These are phyloP conservation scores for Haematococcus sp. DNA, from an alignment of 139 green algal genomes.

Conservation along the genomic window DNA sequence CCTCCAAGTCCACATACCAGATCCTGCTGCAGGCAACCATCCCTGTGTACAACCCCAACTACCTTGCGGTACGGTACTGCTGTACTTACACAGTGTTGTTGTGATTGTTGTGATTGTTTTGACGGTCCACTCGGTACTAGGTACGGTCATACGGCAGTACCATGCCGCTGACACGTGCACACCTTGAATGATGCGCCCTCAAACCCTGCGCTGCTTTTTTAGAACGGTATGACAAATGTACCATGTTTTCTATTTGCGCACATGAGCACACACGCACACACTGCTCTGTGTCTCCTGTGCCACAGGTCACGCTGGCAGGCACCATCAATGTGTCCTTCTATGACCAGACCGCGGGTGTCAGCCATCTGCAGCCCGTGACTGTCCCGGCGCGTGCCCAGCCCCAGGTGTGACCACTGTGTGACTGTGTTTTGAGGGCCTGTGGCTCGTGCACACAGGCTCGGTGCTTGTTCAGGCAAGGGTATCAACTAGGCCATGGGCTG, in stretches of 20 bases:
- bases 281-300: too few species aligned
- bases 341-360: slow-evolving; percentile 52
- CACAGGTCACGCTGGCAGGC: slow-evolving; percentile 45
- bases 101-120: neutral
- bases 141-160: neutral
- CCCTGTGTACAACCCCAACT: slow-evolving; percentile 84
- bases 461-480: too few species aligned
- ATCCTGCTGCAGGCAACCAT: slow-evolving; percentile 65
- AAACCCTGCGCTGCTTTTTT: too few species aligned
- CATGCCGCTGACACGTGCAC: neutral
- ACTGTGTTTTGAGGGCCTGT: neutral
- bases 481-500: neutral
- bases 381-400: slow-evolving; percentile 32
- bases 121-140: neutral
- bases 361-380: slow-evolving; percentile 6
- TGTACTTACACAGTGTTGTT: neutral
- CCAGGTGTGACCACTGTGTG: slow-evolving; percentile 4
- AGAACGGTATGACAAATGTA: too few species aligned
- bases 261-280: too few species aligned
- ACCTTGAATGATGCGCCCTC: too few species aligned
- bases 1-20: slow-evolving; percentile 59
- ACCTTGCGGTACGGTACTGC: slow-evolving; percentile 31
- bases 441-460: too few species aligned
- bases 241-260: neutral
- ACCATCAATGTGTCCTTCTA: slow-evolving; percentile 66